A percentile compares a stretch with the other conserved stretches of the same genome.
Conservation (phyloP, 495 filamentous ascomycete genomes). For the Lineolata rhizophorae region DNA sequence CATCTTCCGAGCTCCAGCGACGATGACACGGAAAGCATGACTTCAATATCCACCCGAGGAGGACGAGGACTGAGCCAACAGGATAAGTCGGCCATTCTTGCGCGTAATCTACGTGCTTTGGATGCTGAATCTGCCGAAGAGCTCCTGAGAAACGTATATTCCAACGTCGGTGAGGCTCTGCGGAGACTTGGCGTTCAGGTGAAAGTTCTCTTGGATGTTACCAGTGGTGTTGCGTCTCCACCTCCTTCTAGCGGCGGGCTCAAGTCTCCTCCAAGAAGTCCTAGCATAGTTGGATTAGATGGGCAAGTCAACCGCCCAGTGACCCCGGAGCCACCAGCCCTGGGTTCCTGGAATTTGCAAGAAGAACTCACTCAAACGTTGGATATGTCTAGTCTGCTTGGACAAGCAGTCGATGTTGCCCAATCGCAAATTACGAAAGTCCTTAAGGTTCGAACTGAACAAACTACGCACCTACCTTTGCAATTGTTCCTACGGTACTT, state of each 20-base stretch:
- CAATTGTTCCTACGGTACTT: constrained; percentile 76
- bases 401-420: constrained; percentile 79
- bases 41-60: constrained; percentile 65
- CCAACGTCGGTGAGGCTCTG: constrained; percentile 66
- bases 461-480: constrained; percentile 51
- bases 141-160: constrained; percentile 66
- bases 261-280: constrained; percentile 9
- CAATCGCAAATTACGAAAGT: constrained; percentile 85
- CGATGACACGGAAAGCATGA: constrained; percentile 77
- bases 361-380: constrained; percentile 68
- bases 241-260: constrained; percentile 9
- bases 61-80: constrained; percentile 49
- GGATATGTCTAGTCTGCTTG: constrained; percentile 85
- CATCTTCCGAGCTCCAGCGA: constrained; percentile 80
- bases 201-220: constrained; percentile 89
- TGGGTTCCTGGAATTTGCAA: constrained; percentile 22
- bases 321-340: too few species aligned
- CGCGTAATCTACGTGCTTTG: constrained; percentile 75
- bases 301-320: not conserved
- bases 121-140: constrained; percentile 69
- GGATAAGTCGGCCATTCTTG: constrained; percentile 73
- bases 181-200: constrained; percentile 72
- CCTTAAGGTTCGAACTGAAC: constrained; percentile 74
- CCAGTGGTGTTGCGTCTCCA: constrained; percentile 40
- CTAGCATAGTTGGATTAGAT: constrained; percentile 9